Conservation (phyloP, 192 early-diverging fungal species). For the Phycomyces blakesleeanus region DNA sequence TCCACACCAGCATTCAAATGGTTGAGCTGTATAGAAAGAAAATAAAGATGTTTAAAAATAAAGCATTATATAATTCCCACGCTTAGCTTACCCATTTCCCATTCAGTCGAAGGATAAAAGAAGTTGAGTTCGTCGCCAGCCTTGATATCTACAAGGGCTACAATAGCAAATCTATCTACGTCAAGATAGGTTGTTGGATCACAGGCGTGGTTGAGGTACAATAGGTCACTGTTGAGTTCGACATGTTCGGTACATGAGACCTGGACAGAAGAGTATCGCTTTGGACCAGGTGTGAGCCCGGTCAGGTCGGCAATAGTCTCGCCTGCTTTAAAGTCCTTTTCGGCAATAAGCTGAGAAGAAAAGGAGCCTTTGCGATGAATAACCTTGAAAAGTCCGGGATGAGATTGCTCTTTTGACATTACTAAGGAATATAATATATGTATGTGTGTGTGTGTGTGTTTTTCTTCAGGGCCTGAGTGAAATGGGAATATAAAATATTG, state of each 20-base stretch:
- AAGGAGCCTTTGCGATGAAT: slow-evolving; percentile 34
- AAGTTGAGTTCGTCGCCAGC: slow-evolving; percentile 46
- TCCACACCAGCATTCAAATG: slow-evolving; percentile 51
- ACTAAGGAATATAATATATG: too few species aligned
- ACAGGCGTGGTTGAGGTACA: slow-evolving; percentile 54
- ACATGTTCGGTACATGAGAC: slow-evolving; percentile 42
- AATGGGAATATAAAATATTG: too few species aligned
- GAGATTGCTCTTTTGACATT: slow-evolving; percentile 13
- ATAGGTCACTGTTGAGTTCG: slow-evolving; percentile 51
- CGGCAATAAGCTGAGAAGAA: slow-evolving; percentile 40
- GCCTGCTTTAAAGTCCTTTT: slow-evolving; percentile 37
- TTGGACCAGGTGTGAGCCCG: slow-evolving; percentile 45
- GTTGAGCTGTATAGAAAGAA: slow-evolving; percentile 20
- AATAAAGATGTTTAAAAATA: neutral
- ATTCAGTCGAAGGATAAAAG: slow-evolving; percentile 51
- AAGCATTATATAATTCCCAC: neutral
- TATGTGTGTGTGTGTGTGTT: too few species aligned
- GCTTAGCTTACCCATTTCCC: slow-evolving; percentile 44
- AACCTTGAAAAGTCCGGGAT: slow-evolving; percentile 43
- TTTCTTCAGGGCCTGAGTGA: too few species aligned
- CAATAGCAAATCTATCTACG: slow-evolving; percentile 37
- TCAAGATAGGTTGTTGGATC: slow-evolving; percentile 43
- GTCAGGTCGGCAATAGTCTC: slow-evolving; percentile 41
- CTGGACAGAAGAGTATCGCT: slow-evolving; percentile 52
- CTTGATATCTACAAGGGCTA: slow-evolving; percentile 41